A percentile compares a stretch with the other conserved stretches of the same genome.
phyloP scores from a whole-genome alignment of 345 rosid species.

The Ricinus communis region DNA sequence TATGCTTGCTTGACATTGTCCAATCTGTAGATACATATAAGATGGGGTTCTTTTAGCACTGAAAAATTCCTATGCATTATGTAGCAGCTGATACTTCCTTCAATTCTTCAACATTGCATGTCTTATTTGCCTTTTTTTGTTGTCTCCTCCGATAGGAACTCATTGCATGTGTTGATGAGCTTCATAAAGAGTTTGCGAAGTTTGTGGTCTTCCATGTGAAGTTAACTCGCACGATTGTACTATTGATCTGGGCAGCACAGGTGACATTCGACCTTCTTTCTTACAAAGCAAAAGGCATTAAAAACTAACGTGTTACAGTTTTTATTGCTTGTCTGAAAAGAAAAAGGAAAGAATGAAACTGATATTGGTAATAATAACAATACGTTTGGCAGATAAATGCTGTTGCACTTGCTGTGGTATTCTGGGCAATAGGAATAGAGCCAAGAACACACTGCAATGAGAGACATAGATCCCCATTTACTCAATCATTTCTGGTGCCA shows the following conservation, averaged over 20 bases:
- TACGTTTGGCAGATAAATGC: conserved; percentile 30
- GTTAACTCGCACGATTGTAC: conserved; percentile 32
- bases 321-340: too few species aligned
- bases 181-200: conserved; percentile 18
- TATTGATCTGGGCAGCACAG: conserved; percentile 42
- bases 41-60: too few species aligned
- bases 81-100: too few species aligned
- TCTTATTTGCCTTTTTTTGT: too few species aligned
- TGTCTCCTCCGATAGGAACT: conserved; percentile 31
- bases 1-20: conserved; percentile 25
- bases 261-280: conserved; percentile 17
- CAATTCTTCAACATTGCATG: too few species aligned
- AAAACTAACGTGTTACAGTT: too few species aligned
- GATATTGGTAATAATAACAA: background rate
- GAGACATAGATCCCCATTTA: conserved; percentile 17
- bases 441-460: conserved; percentile 15
- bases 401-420: conserved; percentile 26
- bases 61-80: too few species aligned
- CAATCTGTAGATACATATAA: too few species aligned
- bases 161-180: conserved; percentile 21
- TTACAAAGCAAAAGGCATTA: too few species aligned
- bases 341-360: background rate
- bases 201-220: conserved; percentile 38
- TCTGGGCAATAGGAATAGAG: conserved; percentile 34
- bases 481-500: conserved; percentile 51